Conservation (phyloP, 176 grass and related monocot genomes). For the Chloris gayana region DNA sequence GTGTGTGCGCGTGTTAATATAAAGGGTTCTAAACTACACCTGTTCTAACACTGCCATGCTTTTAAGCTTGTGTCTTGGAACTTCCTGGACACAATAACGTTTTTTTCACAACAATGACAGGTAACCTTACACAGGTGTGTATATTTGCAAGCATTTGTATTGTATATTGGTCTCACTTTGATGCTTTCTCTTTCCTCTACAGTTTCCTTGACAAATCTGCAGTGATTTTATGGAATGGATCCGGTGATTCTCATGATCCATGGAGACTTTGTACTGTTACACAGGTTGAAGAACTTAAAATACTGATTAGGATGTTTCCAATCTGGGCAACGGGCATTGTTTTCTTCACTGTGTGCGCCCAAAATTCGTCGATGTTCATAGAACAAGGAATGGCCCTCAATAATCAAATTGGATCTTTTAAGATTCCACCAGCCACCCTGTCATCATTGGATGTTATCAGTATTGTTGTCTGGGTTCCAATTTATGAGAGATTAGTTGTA, state of each 20-base stretch:
- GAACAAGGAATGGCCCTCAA: constrained; percentile 81
- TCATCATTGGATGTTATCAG: constrained; percentile 77
- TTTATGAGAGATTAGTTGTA: constrained; percentile 78
- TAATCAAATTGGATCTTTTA: constrained; percentile 53
- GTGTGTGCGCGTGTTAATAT: not conserved
- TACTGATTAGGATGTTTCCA: constrained; percentile 77
- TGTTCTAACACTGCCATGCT: constrained; percentile 27
- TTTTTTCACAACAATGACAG: constrained; percentile 35
- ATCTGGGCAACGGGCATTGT: constrained; percentile 83
- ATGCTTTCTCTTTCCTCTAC: constrained; percentile 16
- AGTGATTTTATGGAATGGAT: constrained; percentile 46
- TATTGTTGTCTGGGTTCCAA: constrained; percentile 58
- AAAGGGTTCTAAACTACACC: constrained; percentile 14
- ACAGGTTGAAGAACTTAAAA: constrained; percentile 89
- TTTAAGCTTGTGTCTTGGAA: constrained; percentile 54
- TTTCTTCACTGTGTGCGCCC: constrained; percentile 75
- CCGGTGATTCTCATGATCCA: constrained; percentile 38
- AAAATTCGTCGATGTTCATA: constrained; percentile 79
- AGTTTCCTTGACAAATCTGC: constrained; percentile 90
- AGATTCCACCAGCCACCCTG: constrained; percentile 71
- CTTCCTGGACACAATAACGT: constrained; percentile 35
- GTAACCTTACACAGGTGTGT: constrained; percentile 29
- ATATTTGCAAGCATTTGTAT: constrained; percentile 1
- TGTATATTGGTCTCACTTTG: constrained; percentile 8
- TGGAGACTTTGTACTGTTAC: constrained; percentile 89